Conservation (phyloP, 768 basidiomycete species). For the Leccinum olivaceopallidum region DNA sequence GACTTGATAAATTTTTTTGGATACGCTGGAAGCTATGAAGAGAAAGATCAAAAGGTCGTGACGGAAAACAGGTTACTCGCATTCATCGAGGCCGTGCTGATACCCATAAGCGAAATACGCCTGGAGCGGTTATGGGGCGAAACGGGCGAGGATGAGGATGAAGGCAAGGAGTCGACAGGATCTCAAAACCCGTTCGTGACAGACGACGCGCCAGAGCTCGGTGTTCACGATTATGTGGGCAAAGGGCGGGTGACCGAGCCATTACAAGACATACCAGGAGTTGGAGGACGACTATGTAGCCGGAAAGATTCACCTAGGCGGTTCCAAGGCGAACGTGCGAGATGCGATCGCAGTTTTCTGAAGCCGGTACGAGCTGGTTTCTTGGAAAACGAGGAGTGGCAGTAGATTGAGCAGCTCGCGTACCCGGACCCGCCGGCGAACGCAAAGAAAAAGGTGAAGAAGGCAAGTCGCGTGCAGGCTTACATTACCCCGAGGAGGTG, state of each 20-base stretch:
- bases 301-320: constrained; percentile 84
- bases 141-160: constrained; percentile 35
- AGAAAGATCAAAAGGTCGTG: constrained; percentile 72
- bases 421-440: constrained; percentile 86
- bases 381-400: constrained; percentile 77
- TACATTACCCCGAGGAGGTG: constrained; percentile 49
- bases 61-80: constrained; percentile 78
- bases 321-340: constrained; percentile 79
- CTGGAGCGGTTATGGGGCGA: constrained; percentile 55
- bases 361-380: constrained; percentile 82
- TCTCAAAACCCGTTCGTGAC: constrained; percentile 64
- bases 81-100: constrained; percentile 84
- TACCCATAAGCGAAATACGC: constrained; percentile 80
- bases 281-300: constrained; percentile 74
- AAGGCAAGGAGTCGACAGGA: constrained; percentile 45
- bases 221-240: constrained; percentile 76
- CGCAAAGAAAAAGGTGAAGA: constrained; percentile 56
- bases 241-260: constrained; percentile 71
- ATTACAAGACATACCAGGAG: constrained; percentile 67
- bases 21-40: constrained; percentile 77
- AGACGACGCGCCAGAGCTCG: constrained; percentile 73
- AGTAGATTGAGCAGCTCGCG: constrained; percentile 70
- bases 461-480: constrained; percentile 28
- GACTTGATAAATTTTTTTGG: constrained; percentile 89
- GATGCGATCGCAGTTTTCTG: constrained; percentile 72